Conservation (phyloP, 2,329 filamentous ascomycete species). For the Samsoniella hepiali region DNA sequence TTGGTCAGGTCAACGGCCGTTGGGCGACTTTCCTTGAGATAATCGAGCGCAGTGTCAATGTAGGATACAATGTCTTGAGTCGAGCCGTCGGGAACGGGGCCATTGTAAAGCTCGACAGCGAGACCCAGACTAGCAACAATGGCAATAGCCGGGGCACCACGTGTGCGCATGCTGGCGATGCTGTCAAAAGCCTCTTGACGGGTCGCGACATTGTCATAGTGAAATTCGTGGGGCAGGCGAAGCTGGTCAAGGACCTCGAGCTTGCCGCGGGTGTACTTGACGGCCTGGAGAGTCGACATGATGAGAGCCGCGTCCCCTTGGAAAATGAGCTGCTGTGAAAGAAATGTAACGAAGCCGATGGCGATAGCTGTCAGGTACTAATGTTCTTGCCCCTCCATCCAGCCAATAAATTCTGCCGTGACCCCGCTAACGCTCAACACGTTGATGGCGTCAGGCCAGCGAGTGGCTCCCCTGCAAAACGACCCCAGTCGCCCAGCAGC, state of each 20-base stretch:
- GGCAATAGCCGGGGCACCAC: conserved; percentile 87
- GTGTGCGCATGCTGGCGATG: conserved; percentile 75
- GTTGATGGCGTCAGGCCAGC: conserved; percentile 12
- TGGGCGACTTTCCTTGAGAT: conserved; percentile 82
- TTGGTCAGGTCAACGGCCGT: conserved; percentile 95
- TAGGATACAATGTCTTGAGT: conserved; percentile 62
- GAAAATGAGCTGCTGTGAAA: not conserved
- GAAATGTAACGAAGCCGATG: not conserved
- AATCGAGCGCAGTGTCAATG: conserved; percentile 75
- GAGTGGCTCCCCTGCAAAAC: not conserved
- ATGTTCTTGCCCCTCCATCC: conserved; percentile 18
- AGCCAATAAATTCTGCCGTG: conserved; percentile 24
- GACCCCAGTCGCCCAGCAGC: not conserved
- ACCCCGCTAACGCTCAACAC: conserved; percentile 21
- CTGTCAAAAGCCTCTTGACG: conserved; percentile 76
- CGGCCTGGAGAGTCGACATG: conserved; percentile 68
- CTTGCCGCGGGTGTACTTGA: conserved; percentile 69
- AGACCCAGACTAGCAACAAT: conserved; percentile 92
- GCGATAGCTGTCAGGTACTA: not conserved
- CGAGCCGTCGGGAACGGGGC: conserved; percentile 41
- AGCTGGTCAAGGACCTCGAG: conserved; percentile 80
- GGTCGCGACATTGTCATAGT: conserved; percentile 70
- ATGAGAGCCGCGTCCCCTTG: conserved; percentile 49
- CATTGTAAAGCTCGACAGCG: conserved; percentile 74
- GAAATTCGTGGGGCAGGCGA: conserved; percentile 74